Percentiles rank a stretch among this genome's conserved stretches.
phyloP scores from a whole-genome alignment of 768 basidiomycete genomes.

The Gymnopilus junonius region DNA sequence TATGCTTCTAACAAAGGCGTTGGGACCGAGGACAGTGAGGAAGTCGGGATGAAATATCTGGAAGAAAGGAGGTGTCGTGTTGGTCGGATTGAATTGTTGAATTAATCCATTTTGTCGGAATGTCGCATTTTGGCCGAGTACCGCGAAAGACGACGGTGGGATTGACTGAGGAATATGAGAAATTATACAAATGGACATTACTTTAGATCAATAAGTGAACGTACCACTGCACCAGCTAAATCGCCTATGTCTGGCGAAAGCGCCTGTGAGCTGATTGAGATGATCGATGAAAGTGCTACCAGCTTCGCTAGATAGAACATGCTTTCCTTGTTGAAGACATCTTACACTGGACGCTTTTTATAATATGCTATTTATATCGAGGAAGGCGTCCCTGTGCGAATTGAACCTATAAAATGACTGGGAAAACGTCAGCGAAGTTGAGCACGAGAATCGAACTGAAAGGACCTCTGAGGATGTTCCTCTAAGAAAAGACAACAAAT shows the following conservation, averaged over 20 bases:
- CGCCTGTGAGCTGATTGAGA: neutral
- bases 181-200: no score
- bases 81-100: slow-evolving; percentile 63
- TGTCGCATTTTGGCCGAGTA: slow-evolving; percentile 46
- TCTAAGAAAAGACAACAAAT: neutral
- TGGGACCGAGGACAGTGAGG: slow-evolving; percentile 55
- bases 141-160: slow-evolving; percentile 50
- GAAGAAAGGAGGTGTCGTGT: slow-evolving; percentile 54
- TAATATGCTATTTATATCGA: neutral
- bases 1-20: slow-evolving; percentile 60
- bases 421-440: neutral
- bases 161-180: neutral
- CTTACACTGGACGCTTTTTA: neutral
- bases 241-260: neutral
- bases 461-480: neutral
- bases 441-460: neutral
- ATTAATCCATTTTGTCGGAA: slow-evolving; percentile 41
- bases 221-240: neutral
- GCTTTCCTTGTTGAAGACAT: neutral
- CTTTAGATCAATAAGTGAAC: neutral
- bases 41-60: slow-evolving; percentile 52
- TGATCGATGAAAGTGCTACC: neutral
- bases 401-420: neutral
- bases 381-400: neutral
- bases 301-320: neutral